These are phyloP conservation scores for Bothriochloa decipiens DNA, from an alignment of 176 grass and related monocot species.

Conservation along the genomic window DNA sequence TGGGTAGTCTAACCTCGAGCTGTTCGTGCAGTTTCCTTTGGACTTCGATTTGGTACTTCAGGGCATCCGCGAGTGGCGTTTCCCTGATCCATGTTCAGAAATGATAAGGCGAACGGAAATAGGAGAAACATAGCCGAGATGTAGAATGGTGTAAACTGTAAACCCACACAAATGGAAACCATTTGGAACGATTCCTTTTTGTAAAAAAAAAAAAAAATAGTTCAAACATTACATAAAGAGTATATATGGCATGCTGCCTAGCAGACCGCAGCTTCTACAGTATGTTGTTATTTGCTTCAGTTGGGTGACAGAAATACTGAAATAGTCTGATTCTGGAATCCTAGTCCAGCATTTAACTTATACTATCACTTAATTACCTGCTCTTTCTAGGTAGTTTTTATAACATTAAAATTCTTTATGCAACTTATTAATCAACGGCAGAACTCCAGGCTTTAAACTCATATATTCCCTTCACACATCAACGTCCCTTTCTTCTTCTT, in stretches of 20 bases:
- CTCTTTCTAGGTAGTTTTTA: not conserved
- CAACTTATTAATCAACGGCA: constrained; percentile 11
- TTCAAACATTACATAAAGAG: not conserved
- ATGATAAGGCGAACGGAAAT: constrained; percentile 13
- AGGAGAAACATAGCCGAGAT: not conserved
- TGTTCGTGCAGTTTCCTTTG: constrained; percentile 85
- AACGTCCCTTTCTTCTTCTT: not conserved
- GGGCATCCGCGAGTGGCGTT: constrained; percentile 69
- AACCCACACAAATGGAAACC: not conserved
- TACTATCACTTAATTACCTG: no score
- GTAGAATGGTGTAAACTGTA: not conserved
- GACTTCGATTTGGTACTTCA: constrained; percentile 84
- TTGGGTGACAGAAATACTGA: not conserved
- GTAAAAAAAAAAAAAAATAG: not conserved
- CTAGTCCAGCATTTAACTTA: no score
- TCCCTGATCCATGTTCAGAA: constrained; percentile 53
- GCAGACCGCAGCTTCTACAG: no score
- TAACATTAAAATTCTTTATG: not conserved
- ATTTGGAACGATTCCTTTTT: not conserved
- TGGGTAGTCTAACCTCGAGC: constrained; percentile 58
- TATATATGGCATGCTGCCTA: no score
- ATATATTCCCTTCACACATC: not conserved
- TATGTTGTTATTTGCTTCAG: not conserved
- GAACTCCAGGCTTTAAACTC: not conserved
- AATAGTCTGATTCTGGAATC: no score